Evolutionary conservation across 768 basidiomycete genomes (phyloP).

Genomic region (Lanmaoa rubissima): DNA sequence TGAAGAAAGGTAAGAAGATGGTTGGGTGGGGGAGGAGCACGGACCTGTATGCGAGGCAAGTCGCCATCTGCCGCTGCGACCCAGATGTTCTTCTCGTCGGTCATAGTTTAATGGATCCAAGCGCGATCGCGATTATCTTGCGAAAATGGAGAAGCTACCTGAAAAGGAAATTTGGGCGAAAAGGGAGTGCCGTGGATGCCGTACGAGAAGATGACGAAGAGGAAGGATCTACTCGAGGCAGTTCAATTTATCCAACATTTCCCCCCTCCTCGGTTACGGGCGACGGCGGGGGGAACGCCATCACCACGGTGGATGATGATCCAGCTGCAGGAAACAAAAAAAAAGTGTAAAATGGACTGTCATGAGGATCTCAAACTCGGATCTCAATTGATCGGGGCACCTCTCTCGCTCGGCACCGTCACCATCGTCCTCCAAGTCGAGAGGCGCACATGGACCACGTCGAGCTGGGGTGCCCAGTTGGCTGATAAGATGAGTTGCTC

Average conservation of each 20-base stretch:
- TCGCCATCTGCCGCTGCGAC: constrained; percentile 92
- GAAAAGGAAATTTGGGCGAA: constrained; percentile 29
- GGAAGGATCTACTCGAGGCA: background rate
- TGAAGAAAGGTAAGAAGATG: background rate
- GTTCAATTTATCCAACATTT: background rate
- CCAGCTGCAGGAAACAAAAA: background rate
- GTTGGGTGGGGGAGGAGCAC: constrained; percentile 14
- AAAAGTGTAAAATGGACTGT: background rate
- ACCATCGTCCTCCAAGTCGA: background rate
- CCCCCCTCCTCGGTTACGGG: background rate
- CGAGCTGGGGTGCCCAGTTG: background rate
- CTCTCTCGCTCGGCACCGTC: constrained; percentile 26
- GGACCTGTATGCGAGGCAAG: constrained; percentile 67
- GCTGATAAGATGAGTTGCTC: background rate
- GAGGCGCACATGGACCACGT: constrained; percentile 1
- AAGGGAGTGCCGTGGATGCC: constrained; percentile 3
- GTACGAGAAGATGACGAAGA: constrained; percentile 6
- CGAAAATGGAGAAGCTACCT: constrained; percentile 9
- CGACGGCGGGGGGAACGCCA: background rate
- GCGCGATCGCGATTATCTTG: constrained; percentile 15
- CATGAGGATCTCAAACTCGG: constrained; percentile 25
- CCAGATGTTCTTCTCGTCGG: constrained; percentile 72
- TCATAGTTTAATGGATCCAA: constrained; percentile 26
- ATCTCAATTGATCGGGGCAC: constrained; percentile 30
- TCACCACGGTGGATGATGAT: constrained; percentile 2